These are phyloP conservation scores for Adansonia gregorii DNA, from an alignment of 441 rosid genomes.

Conservation along the genomic window DNA sequence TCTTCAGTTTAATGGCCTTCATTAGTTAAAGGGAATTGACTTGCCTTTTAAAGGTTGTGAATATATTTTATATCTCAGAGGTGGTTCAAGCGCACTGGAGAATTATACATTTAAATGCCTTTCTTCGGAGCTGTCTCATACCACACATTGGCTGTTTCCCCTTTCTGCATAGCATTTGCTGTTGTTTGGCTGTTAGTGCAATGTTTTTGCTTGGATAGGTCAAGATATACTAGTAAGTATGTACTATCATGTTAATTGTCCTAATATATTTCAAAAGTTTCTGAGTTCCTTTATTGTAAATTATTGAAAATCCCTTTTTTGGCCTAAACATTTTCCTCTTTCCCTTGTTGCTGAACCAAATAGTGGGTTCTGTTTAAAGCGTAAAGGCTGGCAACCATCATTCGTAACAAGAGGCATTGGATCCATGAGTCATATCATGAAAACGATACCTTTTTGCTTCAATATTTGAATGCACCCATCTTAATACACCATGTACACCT, in stretches of 20 bases:
- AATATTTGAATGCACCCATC: neutral
- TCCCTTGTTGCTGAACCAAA: neutral
- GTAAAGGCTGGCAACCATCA: neutral
- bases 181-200: constrained; percentile 46
- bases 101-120: constrained; percentile 61
- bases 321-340: neutral
- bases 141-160: constrained; percentile 69
- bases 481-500: neutral
- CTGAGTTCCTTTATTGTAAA: neutral
- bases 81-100: constrained; percentile 64
- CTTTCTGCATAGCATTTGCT: constrained; percentile 71
- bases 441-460: neutral
- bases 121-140: constrained; percentile 68
- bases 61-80: constrained; percentile 45
- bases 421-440: neutral
- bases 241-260: constrained; percentile 6
- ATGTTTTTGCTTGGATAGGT: constrained; percentile 83
- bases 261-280: constrained; percentile 1
- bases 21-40: neutral
- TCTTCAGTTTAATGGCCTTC: neutral
- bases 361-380: neutral
- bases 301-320: neutral
- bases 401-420: neutral
- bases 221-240: constrained; percentile 92
- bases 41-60: constrained; percentile 2